These are phyloP conservation scores for Neoboletus subvelutipes DNA, from an alignment of 768 basidiomycete species.

Conservation along the genomic window DNA sequence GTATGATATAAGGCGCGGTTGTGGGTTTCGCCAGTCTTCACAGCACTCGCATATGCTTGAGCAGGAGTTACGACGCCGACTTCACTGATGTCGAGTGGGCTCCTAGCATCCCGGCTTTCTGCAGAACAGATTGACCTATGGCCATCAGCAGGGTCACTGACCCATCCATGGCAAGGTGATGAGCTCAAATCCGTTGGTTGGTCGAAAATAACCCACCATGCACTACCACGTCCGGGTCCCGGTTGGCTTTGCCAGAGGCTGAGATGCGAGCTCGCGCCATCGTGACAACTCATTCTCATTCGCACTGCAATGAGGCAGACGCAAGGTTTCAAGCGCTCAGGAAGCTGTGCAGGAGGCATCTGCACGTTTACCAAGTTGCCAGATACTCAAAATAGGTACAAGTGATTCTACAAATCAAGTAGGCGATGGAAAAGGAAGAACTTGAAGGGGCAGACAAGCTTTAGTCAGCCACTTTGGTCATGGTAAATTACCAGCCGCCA, in stretches of 20 bases:
- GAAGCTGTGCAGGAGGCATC: neutral
- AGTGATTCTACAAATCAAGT: slow-evolving; percentile 18
- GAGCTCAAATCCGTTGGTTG: neutral
- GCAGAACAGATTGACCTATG: slow-evolving; percentile 1
- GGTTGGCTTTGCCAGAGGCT: neutral
- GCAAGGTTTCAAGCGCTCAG: neutral
- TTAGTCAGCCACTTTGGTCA: neutral
- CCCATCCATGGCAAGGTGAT: neutral
- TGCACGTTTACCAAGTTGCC: neutral
- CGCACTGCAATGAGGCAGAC: neutral
- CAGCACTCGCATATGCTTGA: slow-evolving; percentile 20
- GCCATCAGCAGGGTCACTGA: slow-evolving; percentile 7
- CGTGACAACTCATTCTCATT: slow-evolving; percentile 9
- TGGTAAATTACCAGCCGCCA: slow-evolving; percentile 9
- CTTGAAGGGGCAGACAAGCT: neutral
- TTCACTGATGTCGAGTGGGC: neutral
- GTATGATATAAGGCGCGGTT: slow-evolving; percentile 13
- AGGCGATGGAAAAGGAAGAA: slow-evolving; percentile 1
- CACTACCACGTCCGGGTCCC: neutral
- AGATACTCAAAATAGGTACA: slow-evolving; percentile 6
- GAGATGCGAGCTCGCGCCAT: neutral
- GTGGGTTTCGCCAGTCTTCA: slow-evolving; percentile 9
- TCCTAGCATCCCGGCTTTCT: neutral
- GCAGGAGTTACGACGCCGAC: slow-evolving; percentile 16
- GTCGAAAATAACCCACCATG: neutral